Percentiles rank a stretch among this genome's conserved stretches.
Conservation (phyloP, 495 filamentous ascomycete species). For the Penicillium desertorum region DNA sequence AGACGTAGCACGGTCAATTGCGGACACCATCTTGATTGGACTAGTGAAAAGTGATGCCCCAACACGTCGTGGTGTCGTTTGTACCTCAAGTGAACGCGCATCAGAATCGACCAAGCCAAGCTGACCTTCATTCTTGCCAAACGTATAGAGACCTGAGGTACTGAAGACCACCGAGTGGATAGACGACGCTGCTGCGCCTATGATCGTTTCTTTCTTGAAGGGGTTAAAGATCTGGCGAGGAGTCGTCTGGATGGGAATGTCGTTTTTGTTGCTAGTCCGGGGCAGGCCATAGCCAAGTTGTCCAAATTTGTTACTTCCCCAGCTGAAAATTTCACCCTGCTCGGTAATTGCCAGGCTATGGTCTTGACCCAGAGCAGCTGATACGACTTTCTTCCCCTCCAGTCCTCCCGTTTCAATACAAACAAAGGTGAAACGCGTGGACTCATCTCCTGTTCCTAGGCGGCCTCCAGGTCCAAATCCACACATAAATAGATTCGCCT, state of each 20-base stretch:
- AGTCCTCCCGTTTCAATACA: constrained; percentile 74
- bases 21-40: constrained; percentile 74
- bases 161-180: constrained; percentile 92
- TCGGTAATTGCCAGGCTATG: constrained; percentile 83
- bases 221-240: constrained; percentile 90
- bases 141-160: constrained; percentile 77
- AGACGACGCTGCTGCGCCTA: constrained; percentile 85
- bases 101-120: constrained; percentile 93
- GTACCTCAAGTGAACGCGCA: constrained; percentile 80
- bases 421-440: constrained; percentile 78
- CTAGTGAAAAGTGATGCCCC: constrained; percentile 81
- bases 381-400: constrained; percentile 64
- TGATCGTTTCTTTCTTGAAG: constrained; percentile 77
- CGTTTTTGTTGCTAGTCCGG: constrained; percentile 53
- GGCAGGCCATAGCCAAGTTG: constrained; percentile 80
- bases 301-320: constrained; percentile 84
- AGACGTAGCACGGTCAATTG: constrained; percentile 87
- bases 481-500: constrained; percentile 89
- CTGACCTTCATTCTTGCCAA: constrained; percentile 95
- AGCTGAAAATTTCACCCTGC: constrained; percentile 82
- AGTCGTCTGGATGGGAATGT: constrained; percentile 74
- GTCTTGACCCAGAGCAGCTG: constrained; percentile 82
- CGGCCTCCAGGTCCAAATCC: constrained; percentile 89
- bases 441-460: constrained; percentile 86
- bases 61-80: constrained; percentile 79